Evolutionary conservation across 1,284 basidiomycete species (phyloP), one percentile per base, ranked within the genome.

Genomic region (Bondarzewia mesenterica): DNA sequence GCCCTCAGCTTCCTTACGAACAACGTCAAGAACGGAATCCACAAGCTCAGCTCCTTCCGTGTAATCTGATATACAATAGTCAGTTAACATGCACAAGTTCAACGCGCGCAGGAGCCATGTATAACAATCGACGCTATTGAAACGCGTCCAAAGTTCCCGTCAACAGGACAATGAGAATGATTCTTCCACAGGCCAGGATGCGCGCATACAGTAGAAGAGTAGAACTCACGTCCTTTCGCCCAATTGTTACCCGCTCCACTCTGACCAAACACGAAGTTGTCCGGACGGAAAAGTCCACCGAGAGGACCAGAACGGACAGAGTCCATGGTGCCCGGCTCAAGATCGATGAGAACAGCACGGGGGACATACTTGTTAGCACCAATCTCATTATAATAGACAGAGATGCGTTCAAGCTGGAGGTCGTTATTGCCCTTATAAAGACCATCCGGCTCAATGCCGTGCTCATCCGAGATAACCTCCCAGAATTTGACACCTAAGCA

Each of bases 261-360:
- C 63, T 89, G 82, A 46, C 91, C 90, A 56, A 90, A 86, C 57
- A 96, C 86, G 63, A 93, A 95, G 69, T 94, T 96, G 75, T 96
- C 93, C 44, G 93, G 93, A 56, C 92, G 85, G 86, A 94, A 97
- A 54, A 97, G 84, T 53, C 71, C 68, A 60, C 90, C 90, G 48
- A 91, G 77, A 53, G 86, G 84, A 46, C 89, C 90, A 55, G 86
- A 84, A 66, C 89, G 85, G 60, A 94, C 84, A 56, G 90, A 89
- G 71, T 96, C 93, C 92, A 96, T 95, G 48, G 93, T 96, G 63
- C 93, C 94, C 40, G 94, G 93, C 74, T 96, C 93, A 55, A 97
- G 80, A 70, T 97, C 93, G 63, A 95, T 79, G 63, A 95, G 76
- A 66, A 96, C 89, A 51, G 93, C 93, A 67, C 93, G 92, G 58